Evolutionary conservation across 2,329 filamentous ascomycete species (phyloP).

Genomic region (Exophiala oligosperma): DNA sequence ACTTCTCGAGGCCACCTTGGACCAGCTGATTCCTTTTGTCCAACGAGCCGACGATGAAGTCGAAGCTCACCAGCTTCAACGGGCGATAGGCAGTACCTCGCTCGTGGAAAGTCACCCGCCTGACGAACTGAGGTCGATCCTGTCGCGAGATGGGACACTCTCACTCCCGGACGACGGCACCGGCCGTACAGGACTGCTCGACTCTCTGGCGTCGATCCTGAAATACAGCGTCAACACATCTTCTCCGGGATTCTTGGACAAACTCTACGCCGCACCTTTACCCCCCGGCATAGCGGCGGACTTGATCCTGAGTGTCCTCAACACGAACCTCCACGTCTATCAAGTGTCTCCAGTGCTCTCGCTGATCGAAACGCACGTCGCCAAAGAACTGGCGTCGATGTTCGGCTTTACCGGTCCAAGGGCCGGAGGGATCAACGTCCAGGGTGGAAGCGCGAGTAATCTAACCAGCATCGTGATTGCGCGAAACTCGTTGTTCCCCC

Average conservation of each 20-base stretch:
- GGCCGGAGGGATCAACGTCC: slow-evolving; percentile 71
- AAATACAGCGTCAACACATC: slow-evolving; percentile 96
- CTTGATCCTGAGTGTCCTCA: slow-evolving; percentile 78
- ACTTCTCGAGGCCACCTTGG: slow-evolving; percentile 38
- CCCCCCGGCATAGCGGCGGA: slow-evolving; percentile 84
- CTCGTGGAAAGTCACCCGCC: slow-evolving; percentile 65
- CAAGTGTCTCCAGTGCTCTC: slow-evolving; percentile 88
- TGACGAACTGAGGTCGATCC: slow-evolving; percentile 57
- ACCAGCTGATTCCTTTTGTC: slow-evolving; percentile 47
- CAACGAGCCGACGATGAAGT: slow-evolving; percentile 41
- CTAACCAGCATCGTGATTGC: slow-evolving; percentile 82
- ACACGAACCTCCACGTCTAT: slow-evolving; percentile 94
- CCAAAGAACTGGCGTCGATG: slow-evolving; percentile 68
- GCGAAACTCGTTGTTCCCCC: slow-evolving; percentile 79
- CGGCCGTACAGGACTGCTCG: slow-evolving; percentile 73
- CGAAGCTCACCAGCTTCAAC: slow-evolving; percentile 25
- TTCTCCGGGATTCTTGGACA: slow-evolving; percentile 95
- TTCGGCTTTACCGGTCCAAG: slow-evolving; percentile 73
- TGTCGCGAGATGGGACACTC: slow-evolving; percentile 34
- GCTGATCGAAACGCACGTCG: slow-evolving; percentile 81
- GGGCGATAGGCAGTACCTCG: slow-evolving; percentile 56
- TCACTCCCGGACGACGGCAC: slow-evolving; percentile 57
- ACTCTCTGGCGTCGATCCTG: slow-evolving; percentile 69
- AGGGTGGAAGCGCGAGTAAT: slow-evolving; percentile 84
- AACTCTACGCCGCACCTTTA: slow-evolving; percentile 88